These are phyloP conservation scores for Hypoxylon sp. DNA, from an alignment of 2,329 filamentous ascomycete species.

Conservation along the genomic window DNA sequence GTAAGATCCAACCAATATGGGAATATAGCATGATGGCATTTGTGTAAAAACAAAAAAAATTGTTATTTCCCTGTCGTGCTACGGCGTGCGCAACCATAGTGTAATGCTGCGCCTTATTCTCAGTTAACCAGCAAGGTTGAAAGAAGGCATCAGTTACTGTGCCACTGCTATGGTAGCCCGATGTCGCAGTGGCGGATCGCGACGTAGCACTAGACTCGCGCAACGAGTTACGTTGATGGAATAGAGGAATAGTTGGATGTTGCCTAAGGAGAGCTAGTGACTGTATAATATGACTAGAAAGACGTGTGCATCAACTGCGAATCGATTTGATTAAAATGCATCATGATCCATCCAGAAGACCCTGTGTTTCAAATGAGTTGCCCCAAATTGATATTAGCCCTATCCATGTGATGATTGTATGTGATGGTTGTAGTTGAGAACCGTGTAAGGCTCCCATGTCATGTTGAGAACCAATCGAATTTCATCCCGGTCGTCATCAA, in stretches of 20 bases:
- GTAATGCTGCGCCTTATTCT: constrained; percentile 12
- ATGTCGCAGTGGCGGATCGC: constrained; percentile 19
- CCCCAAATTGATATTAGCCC: constrained; percentile 9
- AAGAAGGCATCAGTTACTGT: constrained; percentile 6
- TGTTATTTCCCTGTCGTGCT: constrained; percentile 13
- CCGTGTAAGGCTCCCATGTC: constrained; percentile 10
- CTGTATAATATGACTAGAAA: constrained; percentile 20
- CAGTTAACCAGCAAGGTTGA: constrained; percentile 5
- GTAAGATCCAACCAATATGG: constrained; percentile 12
- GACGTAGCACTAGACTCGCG: constrained; percentile 1
- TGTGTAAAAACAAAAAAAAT: constrained; percentile 13
- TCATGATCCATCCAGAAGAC: constrained; percentile 16
- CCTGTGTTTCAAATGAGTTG: constrained; percentile 17
- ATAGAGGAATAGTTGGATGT: constrained; percentile 23
- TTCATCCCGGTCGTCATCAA: constrained; percentile 4
- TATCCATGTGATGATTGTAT: constrained; percentile 21
- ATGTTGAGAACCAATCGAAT: constrained; percentile 19
- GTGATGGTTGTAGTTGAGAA: constrained; percentile 18
- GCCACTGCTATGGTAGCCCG: constrained; percentile 4
- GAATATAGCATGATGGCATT: constrained; percentile 3
- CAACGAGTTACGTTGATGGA: constrained; percentile 12
- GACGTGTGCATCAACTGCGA: constrained; percentile 5
- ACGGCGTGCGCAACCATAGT: background rate
- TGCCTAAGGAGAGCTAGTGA: constrained; percentile 23
- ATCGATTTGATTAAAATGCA: constrained; percentile 13